Conservation (phyloP, 192 early-diverging fungal genomes). For the Phycomyces blakesleeanus region DNA sequence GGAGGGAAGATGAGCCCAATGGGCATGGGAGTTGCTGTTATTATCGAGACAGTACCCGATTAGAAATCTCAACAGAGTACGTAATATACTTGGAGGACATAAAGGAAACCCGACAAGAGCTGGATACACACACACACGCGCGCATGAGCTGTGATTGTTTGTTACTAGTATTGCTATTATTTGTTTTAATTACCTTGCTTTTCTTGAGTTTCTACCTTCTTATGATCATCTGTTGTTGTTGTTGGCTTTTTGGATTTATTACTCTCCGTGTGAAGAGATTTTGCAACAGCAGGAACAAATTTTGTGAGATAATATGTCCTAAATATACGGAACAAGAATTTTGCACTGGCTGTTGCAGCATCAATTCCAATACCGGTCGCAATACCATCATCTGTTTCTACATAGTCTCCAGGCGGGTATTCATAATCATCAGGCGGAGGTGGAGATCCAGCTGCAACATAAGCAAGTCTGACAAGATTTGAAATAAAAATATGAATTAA, state of each 20-base stretch:
- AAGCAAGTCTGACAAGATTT: slow-evolving; percentile 50
- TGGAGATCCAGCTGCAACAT: slow-evolving; percentile 57
- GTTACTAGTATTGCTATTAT: too few species aligned
- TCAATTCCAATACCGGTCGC: slow-evolving; percentile 58
- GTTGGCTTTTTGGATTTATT: slow-evolving; percentile 3
- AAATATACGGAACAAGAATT: slow-evolving; percentile 73
- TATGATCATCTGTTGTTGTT: slow-evolving; percentile 12
- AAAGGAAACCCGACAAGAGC: slow-evolving; percentile 49
- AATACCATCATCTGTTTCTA: slow-evolving; percentile 51
- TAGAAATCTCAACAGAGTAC: slow-evolving; percentile 62
- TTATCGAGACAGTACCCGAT: slow-evolving; percentile 62
- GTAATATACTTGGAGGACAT: slow-evolving; percentile 67
- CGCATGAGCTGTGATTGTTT: background rate
- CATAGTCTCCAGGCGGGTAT: slow-evolving; percentile 42
- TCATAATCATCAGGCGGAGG: slow-evolving; percentile 59
- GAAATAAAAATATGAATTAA: slow-evolving; percentile 48
- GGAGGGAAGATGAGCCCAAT: slow-evolving; percentile 19
- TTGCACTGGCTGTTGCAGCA: slow-evolving; percentile 50
- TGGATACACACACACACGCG: slow-evolving; percentile 22
- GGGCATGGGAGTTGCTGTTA: slow-evolving; percentile 35
- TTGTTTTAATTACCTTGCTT: background rate
- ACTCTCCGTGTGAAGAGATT: slow-evolving; percentile 35
- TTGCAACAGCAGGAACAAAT: slow-evolving; percentile 65
- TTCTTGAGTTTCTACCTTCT: background rate
- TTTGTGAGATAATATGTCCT: slow-evolving; percentile 61